phyloP scores from a whole-genome alignment of 495 filamentous ascomycete genomes.

The Hyphodiscus hymeniophilus region DNA sequence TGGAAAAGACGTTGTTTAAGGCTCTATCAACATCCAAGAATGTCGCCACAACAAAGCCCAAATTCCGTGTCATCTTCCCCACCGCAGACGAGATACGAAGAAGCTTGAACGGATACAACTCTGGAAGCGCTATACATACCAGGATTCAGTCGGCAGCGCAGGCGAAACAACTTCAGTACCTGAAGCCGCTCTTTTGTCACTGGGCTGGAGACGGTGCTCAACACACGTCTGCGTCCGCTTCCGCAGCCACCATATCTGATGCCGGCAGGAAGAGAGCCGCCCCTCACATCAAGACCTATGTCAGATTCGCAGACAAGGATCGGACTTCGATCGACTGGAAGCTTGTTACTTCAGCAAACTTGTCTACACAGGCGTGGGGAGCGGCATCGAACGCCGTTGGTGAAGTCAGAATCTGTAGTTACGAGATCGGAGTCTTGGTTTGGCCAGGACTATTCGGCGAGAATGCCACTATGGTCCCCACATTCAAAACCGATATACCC shows the following conservation, averaged over 20 bases:
- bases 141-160: constrained; percentile 62
- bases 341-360: constrained; percentile 71
- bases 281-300: constrained; percentile 88
- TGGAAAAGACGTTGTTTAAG: constrained; percentile 55
- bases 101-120: constrained; percentile 69
- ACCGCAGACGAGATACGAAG: constrained; percentile 70
- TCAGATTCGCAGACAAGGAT: constrained; percentile 50
- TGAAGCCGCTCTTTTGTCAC: constrained; percentile 61
- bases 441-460: constrained; percentile 65
- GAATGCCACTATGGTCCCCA: constrained; percentile 53
- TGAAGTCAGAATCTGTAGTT: constrained; percentile 67
- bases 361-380: constrained; percentile 92
- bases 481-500: constrained; percentile 54
- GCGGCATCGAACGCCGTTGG: constrained; percentile 40
- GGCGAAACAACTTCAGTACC: constrained; percentile 64
- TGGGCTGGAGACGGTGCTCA: constrained; percentile 55
- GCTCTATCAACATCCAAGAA: constrained; percentile 3
- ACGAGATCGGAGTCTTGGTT: constrained; percentile 78
- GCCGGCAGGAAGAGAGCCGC: constrained; percentile 65
- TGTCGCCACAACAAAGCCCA: constrained; percentile 27
- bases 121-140: constrained; percentile 76
- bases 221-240: constrained; percentile 21
- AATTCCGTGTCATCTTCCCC: constrained; percentile 66
- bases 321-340: constrained; percentile 70
- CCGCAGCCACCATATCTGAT: constrained; percentile 3